Base-by-base conservation (phyloP, 176 grass and related monocot genomes). In the Elymus sibiricus region DNA sequence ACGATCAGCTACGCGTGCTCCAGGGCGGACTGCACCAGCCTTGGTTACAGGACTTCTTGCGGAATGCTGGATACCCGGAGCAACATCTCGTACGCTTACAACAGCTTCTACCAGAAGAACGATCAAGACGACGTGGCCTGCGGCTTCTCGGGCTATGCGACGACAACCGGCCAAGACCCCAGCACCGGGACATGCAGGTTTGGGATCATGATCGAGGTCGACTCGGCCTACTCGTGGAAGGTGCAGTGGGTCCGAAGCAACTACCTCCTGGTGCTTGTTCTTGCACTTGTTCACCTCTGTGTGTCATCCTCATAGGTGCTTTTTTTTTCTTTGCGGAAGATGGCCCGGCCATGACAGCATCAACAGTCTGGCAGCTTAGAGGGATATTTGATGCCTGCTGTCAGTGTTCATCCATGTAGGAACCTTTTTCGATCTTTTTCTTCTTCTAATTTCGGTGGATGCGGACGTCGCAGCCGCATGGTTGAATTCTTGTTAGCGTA, bases 51-150 rank as follows among this genome's bases (percentile, higher is more conserved):
- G 85, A 99, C 97, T 15, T 99, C 97, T 0, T 99, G 97, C 1
- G 97, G 97, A 0, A 35, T 53, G 83, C 88, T 99, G 73, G 97
- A 96, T 83, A 64, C 2, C 4, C 72, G 87, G 24, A 92, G 97
- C 67, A 99, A 99, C 61, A 84, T 99, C 64, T 99, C 97, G 0
- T 99, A 99, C 25, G 92, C 97, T 2, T 99, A 92, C 87, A 96
- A 99, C 80, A 94, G 86, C 72, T 99, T 83, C 78, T 99, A 80
- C 83, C 97, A 99, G 94, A 99, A 94, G 88, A 99, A 96, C 39
- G 97, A 99, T 70, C 97, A 99, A 71, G 97, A 99, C 24, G 94
- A 99, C 11, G 87, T 94, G 53, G 97, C 97, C 13, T 99, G 97
- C 22, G 97, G 92, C 15, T 99, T 99, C 62, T 77, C 83, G 2